These are phyloP conservation scores for Penicillium cataractarum DNA, from an alignment of 495 filamentous ascomycete genomes.

Conservation along the genomic window DNA sequence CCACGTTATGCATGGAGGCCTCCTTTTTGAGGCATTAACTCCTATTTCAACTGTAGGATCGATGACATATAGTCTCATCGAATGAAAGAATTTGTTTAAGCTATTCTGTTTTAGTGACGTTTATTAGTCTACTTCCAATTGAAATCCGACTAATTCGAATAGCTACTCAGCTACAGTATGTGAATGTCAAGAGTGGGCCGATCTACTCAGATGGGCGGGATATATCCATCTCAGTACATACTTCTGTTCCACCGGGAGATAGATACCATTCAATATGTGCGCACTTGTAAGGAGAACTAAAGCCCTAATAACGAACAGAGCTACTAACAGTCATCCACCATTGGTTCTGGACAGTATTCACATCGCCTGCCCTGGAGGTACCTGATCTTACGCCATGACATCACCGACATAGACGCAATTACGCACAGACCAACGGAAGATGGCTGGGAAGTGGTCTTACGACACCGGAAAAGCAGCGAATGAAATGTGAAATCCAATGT, in stretches of 20 bases:
- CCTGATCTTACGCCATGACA: constrained; percentile 21
- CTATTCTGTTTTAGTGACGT: too few relatives aligned
- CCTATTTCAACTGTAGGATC: too few relatives aligned
- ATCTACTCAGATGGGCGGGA: constrained; percentile 22
- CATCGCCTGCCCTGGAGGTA: neutral
- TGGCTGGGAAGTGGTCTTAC: constrained; percentile 23
- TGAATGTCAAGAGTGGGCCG: neutral
- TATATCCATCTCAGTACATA: too few relatives aligned
- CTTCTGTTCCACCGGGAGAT: too few relatives aligned
- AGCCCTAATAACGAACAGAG: neutral
- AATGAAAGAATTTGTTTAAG: too few relatives aligned
- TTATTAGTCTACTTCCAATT: too few relatives aligned
- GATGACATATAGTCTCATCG: too few relatives aligned
- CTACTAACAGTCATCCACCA: neutral
- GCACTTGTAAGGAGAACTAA: too few relatives aligned
- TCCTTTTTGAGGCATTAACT: too few relatives aligned
- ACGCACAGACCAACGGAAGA: constrained; percentile 32
- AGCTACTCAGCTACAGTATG: neutral
- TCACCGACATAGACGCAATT: constrained; percentile 23
- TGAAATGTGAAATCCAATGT: neutral
- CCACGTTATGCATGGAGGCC: too few relatives aligned
- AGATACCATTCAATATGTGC: too few relatives aligned
- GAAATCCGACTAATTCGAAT: too few relatives aligned
- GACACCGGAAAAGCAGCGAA: constrained; percentile 19
- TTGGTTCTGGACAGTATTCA: neutral